These are phyloP conservation scores for Apiotrichum laibachii DNA, from an alignment of 1,284 basidiomycete species.

Conservation along the genomic window DNA sequence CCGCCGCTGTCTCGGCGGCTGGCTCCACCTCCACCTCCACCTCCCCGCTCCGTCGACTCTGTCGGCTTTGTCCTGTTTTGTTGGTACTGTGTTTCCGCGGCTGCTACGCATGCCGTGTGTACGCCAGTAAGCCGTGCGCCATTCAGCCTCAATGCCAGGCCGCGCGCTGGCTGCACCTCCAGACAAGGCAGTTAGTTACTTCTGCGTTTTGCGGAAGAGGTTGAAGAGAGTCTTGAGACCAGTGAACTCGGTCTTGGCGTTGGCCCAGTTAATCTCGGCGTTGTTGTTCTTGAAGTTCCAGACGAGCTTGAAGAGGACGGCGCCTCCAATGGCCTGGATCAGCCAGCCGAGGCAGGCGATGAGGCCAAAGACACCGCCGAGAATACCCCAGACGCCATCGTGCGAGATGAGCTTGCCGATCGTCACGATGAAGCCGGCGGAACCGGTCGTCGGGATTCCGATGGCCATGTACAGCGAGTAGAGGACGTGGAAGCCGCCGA, in stretches of 20 bases:
- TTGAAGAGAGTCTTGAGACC: slow-evolving; percentile 20
- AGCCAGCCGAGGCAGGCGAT: slow-evolving; percentile 84
- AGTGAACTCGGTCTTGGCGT: slow-evolving; percentile 24
- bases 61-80: too few species aligned
- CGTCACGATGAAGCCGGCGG: slow-evolving; percentile 91
- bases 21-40: too few species aligned
- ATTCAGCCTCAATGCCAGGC: too few species aligned
- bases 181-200: background rate
- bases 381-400: slow-evolving; percentile 66
- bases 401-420: slow-evolving; percentile 66
- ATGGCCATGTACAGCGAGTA: slow-evolving; percentile 86
- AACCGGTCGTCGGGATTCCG: slow-evolving; percentile 83
- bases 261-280: slow-evolving; percentile 42
- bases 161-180: too few species aligned
- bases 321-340: slow-evolving; percentile 61
- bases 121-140: too few species aligned
- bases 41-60: too few species aligned
- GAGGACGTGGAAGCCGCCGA: slow-evolving; percentile 86
- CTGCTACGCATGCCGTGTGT: too few species aligned
- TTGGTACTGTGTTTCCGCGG: too few species aligned
- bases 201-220: slow-evolving; percentile 15
- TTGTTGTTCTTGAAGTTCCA: slow-evolving; percentile 53
- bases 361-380: slow-evolving; percentile 72
- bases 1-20: too few species aligned
- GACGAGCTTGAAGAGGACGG: slow-evolving; percentile 48